A percentile compares a stretch with the other conserved stretches of the same genome.
phyloP scores from a whole-genome alignment of 345 rosid species.

The Laguncularia racemosa region DNA sequence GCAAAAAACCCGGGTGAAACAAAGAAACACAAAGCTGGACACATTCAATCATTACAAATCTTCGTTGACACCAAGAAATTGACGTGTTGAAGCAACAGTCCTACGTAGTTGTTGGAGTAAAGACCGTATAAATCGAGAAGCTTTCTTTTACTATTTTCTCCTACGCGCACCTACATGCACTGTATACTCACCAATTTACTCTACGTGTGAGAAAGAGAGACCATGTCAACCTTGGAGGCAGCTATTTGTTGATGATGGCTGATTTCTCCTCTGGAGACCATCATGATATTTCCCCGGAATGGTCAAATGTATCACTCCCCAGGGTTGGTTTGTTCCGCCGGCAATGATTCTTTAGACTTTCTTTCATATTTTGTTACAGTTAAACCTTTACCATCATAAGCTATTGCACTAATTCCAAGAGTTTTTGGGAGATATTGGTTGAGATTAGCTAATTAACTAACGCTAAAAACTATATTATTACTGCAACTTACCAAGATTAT shows the following conservation, averaged over 20 bases:
- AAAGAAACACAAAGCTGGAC: conserved; percentile 16
- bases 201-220: conserved; percentile 1
- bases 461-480: no score
- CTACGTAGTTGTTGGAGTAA: conserved; percentile 14
- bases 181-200: not conserved
- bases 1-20: conserved; percentile 13
- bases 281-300: conserved; percentile 19
- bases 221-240: conserved; percentile 24
- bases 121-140: no score
- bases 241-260: conserved; percentile 22
- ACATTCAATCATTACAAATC: conserved; percentile 23
- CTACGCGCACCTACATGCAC: no score
- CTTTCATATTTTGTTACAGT: no score
- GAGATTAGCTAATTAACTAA: no score
- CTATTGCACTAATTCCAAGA: no score
- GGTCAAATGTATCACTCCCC: conserved; percentile 6
- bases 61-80: conserved; percentile 32
- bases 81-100: conserved; percentile 17
- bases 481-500: no score
- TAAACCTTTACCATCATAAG: no score
- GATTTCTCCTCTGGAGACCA: conserved; percentile 22
- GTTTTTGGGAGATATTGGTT: no score
- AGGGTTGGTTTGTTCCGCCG: no score
- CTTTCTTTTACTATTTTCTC: no score
- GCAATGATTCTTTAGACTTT: no score